Evolutionary conservation across 352 stramenopile species (phyloP).

Genomic region (Poterioochromonas sp.): DNA sequence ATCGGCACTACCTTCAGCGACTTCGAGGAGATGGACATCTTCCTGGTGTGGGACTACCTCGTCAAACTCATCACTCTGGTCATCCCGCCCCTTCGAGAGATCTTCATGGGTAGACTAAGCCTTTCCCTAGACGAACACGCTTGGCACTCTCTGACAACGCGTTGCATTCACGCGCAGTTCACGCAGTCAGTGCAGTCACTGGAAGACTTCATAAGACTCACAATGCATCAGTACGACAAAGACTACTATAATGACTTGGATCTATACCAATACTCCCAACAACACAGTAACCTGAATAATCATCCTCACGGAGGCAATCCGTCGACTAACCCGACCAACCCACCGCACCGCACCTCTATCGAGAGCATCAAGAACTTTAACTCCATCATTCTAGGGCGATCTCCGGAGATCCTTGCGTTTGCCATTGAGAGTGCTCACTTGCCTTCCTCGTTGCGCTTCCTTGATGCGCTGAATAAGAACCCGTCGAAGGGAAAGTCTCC

Average conservation of each 20-base stretch:
- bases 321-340: conserved; percentile 6
- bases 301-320: too few relatives aligned
- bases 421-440: conserved; percentile 2
- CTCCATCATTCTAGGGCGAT: not conserved
- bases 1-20: not conserved
- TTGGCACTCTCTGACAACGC: not conserved
- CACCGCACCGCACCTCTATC: not conserved
- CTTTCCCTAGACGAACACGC: not conserved
- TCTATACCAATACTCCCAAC: not conserved
- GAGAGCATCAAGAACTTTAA: conserved; percentile 29
- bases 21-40: conserved; percentile 27
- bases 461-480: conserved; percentile 2
- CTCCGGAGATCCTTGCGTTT: conserved; percentile 25
- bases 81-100: conserved; percentile 15
- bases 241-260: not conserved
- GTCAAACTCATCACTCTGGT: conserved; percentile 29
- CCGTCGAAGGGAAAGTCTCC: conserved; percentile 25
- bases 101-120: not conserved
- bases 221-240: not conserved
- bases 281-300: too few relatives aligned
- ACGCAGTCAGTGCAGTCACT: not conserved
- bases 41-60: conserved; percentile 13
- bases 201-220: conserved; percentile 17
- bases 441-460: not conserved
- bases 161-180: conserved; percentile 22